Conservation (phyloP, 352 stramenopile genomes). For the Aphanomyces astaci region DNA sequence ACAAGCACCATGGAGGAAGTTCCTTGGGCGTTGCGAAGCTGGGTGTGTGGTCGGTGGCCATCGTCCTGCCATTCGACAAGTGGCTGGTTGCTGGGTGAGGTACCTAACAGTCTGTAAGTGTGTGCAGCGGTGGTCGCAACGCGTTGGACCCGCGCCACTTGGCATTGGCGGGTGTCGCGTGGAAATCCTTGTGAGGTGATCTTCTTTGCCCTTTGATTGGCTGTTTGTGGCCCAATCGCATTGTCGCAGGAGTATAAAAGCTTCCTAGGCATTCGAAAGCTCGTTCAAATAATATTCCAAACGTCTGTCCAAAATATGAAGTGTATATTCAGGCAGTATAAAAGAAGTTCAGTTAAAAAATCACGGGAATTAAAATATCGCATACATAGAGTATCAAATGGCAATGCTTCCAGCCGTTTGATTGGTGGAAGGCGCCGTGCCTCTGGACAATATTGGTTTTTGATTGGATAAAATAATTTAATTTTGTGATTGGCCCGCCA, state of each 20-base stretch:
- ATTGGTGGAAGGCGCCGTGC: slow-evolving; percentile 4
- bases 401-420: background rate
- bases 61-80: background rate
- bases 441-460: too few relatives aligned
- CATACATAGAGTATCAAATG: background rate
- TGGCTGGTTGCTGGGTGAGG: background rate
- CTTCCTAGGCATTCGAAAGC: background rate
- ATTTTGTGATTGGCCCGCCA: slow-evolving; percentile 7
- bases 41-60: background rate
- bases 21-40: background rate
- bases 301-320: background rate
- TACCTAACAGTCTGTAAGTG: background rate
- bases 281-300: background rate
- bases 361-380: background rate
- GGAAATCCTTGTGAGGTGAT: background rate
- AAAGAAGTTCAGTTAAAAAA: background rate
- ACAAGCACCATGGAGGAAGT: background rate
- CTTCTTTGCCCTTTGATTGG: background rate
- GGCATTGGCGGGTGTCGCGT: background rate
- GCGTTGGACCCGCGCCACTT: background rate
- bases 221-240: background rate
- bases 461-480: slow-evolving; percentile 9
- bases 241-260: background rate
- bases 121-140: too few relatives aligned
- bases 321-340: background rate